Evolutionary conservation across 495 filamentous ascomycete genomes (phyloP).

Genomic region (Penicillium bialowiezense): DNA sequence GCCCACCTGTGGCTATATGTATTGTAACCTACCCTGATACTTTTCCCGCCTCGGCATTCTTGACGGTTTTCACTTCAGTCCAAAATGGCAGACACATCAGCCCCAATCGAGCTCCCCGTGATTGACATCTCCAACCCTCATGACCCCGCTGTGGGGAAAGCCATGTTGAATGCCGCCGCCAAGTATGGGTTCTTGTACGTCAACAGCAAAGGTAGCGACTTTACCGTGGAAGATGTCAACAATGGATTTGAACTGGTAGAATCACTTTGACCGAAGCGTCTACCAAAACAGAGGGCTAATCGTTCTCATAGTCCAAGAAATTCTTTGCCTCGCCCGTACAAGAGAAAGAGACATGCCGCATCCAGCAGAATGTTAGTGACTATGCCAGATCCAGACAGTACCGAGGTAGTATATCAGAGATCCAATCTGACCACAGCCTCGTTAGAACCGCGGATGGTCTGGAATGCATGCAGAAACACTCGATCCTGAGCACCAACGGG

Average conservation of each 20-base stretch:
- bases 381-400: background rate
- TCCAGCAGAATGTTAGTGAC: slow-evolving; percentile 58
- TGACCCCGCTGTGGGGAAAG: slow-evolving; percentile 57
- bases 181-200: slow-evolving; percentile 89
- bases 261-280: slow-evolving; percentile 11
- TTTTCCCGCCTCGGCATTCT: too few species aligned
- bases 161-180: slow-evolving; percentile 75
- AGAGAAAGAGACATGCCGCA: slow-evolving; percentile 72
- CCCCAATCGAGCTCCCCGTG: slow-evolving; percentile 64
- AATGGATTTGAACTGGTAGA: slow-evolving; percentile 69
- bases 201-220: slow-evolving; percentile 63
- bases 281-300: slow-evolving; percentile 3
- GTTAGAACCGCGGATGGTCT: slow-evolving; percentile 81
- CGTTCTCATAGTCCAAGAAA: slow-evolving; percentile 57
- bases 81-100: slow-evolving; percentile 38
- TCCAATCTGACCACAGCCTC: slow-evolving; percentile 4
- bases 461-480: slow-evolving; percentile 85
- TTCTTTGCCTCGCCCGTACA: slow-evolving; percentile 71
- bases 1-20: slow-evolving; percentile 12
- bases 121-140: slow-evolving; percentile 68
- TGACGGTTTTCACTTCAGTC: background rate
- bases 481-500: slow-evolving; percentile 79
- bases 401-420: background rate
- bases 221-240: slow-evolving; percentile 65
- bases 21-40: too few species aligned